phyloP scores from a whole-genome alignment of 2,329 filamentous ascomycete genomes.

The Verticillium longisporum region DNA sequence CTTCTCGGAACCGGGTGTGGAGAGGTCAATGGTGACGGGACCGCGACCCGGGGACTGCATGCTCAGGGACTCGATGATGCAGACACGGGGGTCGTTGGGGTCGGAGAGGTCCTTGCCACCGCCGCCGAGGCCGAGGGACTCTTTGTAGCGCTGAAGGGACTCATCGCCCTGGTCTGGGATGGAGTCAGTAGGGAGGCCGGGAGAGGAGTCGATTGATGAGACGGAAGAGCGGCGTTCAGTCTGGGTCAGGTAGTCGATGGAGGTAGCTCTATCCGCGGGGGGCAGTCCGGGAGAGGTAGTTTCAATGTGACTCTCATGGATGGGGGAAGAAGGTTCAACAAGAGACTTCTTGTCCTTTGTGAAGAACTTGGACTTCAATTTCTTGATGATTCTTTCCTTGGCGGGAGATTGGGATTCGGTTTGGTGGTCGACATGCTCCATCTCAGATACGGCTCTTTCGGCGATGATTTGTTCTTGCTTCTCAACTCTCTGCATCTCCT shows the following conservation, averaged over 20 bases:
- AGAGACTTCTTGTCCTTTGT: not conserved
- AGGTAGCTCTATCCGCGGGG: not conserved
- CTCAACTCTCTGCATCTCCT: too few relatives aligned
- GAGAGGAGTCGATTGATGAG: not conserved
- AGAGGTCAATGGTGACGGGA: constrained; percentile 86
- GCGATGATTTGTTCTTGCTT: too few relatives aligned
- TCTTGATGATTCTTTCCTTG: not conserved
- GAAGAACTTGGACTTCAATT: not conserved
- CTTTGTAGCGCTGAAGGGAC: constrained; percentile 94
- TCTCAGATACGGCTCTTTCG: too few relatives aligned
- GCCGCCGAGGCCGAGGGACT: constrained; percentile 80
- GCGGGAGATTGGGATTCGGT: not conserved
- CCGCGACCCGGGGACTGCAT: constrained; percentile 77
- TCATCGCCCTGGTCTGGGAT: constrained; percentile 66
- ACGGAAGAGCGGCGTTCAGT: not conserved
- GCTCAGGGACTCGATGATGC: constrained; percentile 86
- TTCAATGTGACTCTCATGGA: not conserved
- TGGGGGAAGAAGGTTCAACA: not conserved
- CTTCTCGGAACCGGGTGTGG: constrained; percentile 62
- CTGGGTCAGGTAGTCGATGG: not conserved
- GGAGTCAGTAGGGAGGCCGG: not conserved
- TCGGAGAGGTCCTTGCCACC: constrained; percentile 66
- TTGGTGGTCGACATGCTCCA: too few relatives aligned
- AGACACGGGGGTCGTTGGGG: constrained; percentile 77
- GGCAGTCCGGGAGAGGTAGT: not conserved